Evolutionary conservation across 2,329 filamentous ascomycete species (phyloP).

Genomic region (Aspergillus fischeri): DNA sequence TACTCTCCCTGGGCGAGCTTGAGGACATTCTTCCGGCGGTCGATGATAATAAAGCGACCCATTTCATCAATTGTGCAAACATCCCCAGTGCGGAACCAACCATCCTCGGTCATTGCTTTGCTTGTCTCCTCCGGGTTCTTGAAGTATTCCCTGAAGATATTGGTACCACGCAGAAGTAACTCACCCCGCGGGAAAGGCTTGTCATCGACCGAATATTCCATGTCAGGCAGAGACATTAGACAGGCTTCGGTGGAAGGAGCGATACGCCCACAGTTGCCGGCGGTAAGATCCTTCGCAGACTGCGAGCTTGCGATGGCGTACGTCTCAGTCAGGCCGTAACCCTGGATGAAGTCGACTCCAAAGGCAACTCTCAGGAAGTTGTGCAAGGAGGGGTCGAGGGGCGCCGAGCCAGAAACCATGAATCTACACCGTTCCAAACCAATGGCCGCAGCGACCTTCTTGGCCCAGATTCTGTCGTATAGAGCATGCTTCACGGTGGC

Average conservation of each 20-base stretch:
- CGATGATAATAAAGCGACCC: slow-evolving; percentile 88
- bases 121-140: slow-evolving; percentile 83
- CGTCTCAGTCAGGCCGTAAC: slow-evolving; percentile 91
- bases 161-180: slow-evolving; percentile 75
- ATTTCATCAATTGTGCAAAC: slow-evolving; percentile 79
- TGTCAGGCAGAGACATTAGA: slow-evolving; percentile 82
- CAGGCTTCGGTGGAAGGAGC: slow-evolving; percentile 68
- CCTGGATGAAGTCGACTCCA: slow-evolving; percentile 73
- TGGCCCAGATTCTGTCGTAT: slow-evolving; percentile 73
- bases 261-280: slow-evolving; percentile 77
- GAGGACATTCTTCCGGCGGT: slow-evolving; percentile 98
- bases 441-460: slow-evolving; percentile 77
- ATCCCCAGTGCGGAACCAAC: slow-evolving; percentile 97
- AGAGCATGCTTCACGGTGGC: slow-evolving; percentile 58
- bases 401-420: slow-evolving; percentile 86
- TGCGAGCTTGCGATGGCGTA: slow-evolving; percentile 76
- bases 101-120: slow-evolving; percentile 77
- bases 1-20: slow-evolving; percentile 98
- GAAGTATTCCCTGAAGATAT: slow-evolving; percentile 81
- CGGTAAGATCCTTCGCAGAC: slow-evolving; percentile 62
- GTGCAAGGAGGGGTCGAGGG: slow-evolving; percentile 82
- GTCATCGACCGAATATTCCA: slow-evolving; percentile 86
- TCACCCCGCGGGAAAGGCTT: slow-evolving; percentile 88
- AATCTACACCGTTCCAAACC: slow-evolving; percentile 69
- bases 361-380: slow-evolving; percentile 83